A percentile compares a stretch with the other conserved stretches of the same genome.
Evolutionary conservation across 2,329 filamentous ascomycete species (phyloP).

Genomic region (Esteya vermicola): DNA sequence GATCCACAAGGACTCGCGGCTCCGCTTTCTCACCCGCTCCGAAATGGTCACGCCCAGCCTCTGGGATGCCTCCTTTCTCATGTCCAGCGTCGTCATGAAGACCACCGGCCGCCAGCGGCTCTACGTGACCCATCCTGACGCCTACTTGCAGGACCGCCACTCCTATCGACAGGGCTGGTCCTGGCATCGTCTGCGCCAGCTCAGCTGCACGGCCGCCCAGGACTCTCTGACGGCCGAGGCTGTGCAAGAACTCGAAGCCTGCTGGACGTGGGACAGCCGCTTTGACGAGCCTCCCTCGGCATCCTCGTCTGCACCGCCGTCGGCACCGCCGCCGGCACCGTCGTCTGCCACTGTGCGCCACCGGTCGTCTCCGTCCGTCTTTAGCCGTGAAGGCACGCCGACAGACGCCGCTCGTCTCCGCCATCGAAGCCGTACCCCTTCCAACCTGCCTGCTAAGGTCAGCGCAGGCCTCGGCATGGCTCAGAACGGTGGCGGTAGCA

Average conservation of each 20-base stretch:
- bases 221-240: not conserved
- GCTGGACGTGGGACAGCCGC: slow-evolving; percentile 52
- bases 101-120: slow-evolving; percentile 48
- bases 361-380: slow-evolving; percentile 2
- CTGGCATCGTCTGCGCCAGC: slow-evolving; percentile 53
- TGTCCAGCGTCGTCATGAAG: slow-evolving; percentile 60
- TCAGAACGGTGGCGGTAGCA: not conserved
- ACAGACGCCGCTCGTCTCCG: not conserved
- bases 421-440: not conserved
- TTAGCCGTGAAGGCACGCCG: slow-evolving; percentile 4
- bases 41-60: slow-evolving; percentile 61
- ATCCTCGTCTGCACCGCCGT: slow-evolving; percentile 14
- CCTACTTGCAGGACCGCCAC: slow-evolving; percentile 52
- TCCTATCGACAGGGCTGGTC: slow-evolving; percentile 46
- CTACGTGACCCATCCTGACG: slow-evolving; percentile 62
- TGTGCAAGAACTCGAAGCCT: slow-evolving; percentile 31
- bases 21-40: slow-evolving; percentile 54
- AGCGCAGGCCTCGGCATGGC: too few relatives aligned
- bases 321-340: slow-evolving; percentile 12
- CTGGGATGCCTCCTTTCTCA: slow-evolving; percentile 60
- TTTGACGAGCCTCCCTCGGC: slow-evolving; percentile 41
- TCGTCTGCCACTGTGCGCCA: not conserved
- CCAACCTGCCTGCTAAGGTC: slow-evolving; percentile 16
- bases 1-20: slow-evolving; percentile 55
- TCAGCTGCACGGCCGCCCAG: slow-evolving; percentile 20